These are phyloP conservation scores for Halophytophthora polymorphica DNA, from an alignment of 352 stramenopile species.

Conservation along the genomic window DNA sequence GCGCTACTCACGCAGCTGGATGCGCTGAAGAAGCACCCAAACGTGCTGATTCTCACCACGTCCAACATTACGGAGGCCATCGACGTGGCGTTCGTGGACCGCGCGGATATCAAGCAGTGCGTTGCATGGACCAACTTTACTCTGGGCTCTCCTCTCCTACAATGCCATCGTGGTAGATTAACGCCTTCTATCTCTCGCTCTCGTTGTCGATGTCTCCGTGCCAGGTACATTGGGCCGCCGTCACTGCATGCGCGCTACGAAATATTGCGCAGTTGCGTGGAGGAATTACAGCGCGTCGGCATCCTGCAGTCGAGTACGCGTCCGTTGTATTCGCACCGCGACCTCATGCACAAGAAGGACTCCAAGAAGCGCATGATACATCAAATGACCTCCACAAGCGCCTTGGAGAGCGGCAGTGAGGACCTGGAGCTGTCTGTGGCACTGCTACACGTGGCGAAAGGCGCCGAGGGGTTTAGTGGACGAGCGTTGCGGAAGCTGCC, in stretches of 20 bases:
- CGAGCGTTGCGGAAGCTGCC: constrained; percentile 80
- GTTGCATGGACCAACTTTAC: constrained; percentile 5
- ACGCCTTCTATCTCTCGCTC: too few relatives aligned
- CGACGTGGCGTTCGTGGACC: constrained; percentile 91
- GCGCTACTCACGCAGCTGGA: constrained; percentile 89
- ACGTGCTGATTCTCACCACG: constrained; percentile 93
- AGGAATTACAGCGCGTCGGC: constrained; percentile 74
- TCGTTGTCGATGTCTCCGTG: too few relatives aligned
- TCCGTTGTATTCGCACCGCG: constrained; percentile 23
- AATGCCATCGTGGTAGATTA: too few relatives aligned
- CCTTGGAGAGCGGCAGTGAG: constrained; percentile 5
- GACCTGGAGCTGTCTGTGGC: constrained; percentile 26
- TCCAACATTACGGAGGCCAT: constrained; percentile 92
- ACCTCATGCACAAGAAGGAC: constrained; percentile 17
- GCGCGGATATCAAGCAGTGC: constrained; percentile 92
- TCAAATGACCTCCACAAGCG: constrained; percentile 26
- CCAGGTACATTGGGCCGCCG: constrained; percentile 64
- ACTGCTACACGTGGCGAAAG: constrained; percentile 41
- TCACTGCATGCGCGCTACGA: constrained; percentile 65
- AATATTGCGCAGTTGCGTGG: constrained; percentile 81
- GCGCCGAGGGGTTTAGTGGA: constrained; percentile 66
- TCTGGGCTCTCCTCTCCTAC: too few relatives aligned
- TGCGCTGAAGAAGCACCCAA: constrained; percentile 73
- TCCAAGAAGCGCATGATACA: constrained; percentile 43
- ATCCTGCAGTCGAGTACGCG: constrained; percentile 38